phyloP scores from a whole-genome alignment of 345 rosid species.

The Gossypium sturtianum region DNA sequence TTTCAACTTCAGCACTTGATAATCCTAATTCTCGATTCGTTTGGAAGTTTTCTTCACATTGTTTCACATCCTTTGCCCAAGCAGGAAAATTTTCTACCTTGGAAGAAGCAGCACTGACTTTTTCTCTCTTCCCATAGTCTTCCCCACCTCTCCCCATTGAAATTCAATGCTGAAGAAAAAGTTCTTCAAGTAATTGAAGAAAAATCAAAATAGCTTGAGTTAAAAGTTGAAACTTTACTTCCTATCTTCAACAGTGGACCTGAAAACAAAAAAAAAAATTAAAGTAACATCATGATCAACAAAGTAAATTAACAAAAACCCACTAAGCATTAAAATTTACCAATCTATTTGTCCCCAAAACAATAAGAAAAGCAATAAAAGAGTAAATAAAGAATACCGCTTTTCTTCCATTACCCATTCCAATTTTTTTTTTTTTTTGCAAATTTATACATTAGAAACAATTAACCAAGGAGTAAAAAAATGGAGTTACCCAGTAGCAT shows the following conservation, averaged over 20 bases:
- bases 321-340: not conserved
- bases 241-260: not conserved
- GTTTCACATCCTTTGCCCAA: conserved; percentile 56
- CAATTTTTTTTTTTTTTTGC: not conserved
- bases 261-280: not conserved
- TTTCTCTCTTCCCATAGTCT: conserved; percentile 32
- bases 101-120: conserved; percentile 5
- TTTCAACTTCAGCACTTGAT: conserved; percentile 43
- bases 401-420: too few relatives aligned
- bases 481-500: too few relatives aligned
- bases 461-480: too few relatives aligned
- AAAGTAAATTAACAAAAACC: not conserved
- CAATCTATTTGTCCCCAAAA: not conserved
- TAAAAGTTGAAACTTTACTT: not conserved
- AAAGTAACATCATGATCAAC: not conserved
- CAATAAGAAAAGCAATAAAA: not conserved
- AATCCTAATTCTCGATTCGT: conserved; percentile 48
- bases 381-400: not conserved
- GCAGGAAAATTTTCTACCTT: conserved; percentile 43
- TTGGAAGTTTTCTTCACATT: conserved; percentile 51
- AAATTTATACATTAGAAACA: not conserved
- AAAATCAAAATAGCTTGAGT: not conserved
- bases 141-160: conserved; percentile 70
- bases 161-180: conserved; percentile 13
- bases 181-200: conserved; percentile 2